Percentiles rank a stretch among this genome's conserved stretches.
phyloP scores from a whole-genome alignment of 1,284 basidiomycete genomes.

The Meira miltonrushii region DNA sequence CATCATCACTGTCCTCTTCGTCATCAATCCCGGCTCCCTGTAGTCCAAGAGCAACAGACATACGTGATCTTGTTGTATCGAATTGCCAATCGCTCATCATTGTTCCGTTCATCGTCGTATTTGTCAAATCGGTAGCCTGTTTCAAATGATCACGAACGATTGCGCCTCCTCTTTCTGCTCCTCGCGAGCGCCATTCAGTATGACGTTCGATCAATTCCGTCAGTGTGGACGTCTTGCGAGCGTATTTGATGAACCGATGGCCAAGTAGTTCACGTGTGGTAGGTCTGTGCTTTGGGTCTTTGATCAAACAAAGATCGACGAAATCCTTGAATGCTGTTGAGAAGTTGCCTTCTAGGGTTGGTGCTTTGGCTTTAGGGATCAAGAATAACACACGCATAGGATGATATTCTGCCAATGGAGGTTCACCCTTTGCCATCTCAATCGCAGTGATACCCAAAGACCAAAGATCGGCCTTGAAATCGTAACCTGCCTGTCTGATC shows the following conservation, averaged over 20 bases:
- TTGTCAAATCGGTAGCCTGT: constrained; percentile 22
- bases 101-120: constrained; percentile 55
- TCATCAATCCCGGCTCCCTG: neutral
- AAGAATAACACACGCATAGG: constrained; percentile 56
- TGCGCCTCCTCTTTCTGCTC: constrained; percentile 30
- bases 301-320: constrained; percentile 80
- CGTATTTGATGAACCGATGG: constrained; percentile 82
- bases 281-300: constrained; percentile 82
- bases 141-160: constrained; percentile 31
- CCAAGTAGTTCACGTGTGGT: constrained; percentile 83
- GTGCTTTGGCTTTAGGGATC: constrained; percentile 68
- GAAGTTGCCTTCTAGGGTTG: constrained; percentile 78
- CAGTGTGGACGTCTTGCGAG: constrained; percentile 70
- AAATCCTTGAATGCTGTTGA: constrained; percentile 86
- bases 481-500: constrained; percentile 81
- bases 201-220: constrained; percentile 71
- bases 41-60: constrained; percentile 31
- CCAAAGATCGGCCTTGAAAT: constrained; percentile 56
- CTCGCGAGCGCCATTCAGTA: constrained; percentile 47
- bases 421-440: constrained; percentile 56
- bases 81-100: constrained; percentile 91
- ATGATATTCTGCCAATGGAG: constrained; percentile 56
- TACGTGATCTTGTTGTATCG: constrained; percentile 69
- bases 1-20: neutral
- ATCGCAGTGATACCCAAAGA: constrained; percentile 55